Evolutionary conservation across 192 early-diverging fungal genomes (phyloP), one percentile per base, ranked within the genome.

Genomic region (Linnemannia elongata): DNA sequence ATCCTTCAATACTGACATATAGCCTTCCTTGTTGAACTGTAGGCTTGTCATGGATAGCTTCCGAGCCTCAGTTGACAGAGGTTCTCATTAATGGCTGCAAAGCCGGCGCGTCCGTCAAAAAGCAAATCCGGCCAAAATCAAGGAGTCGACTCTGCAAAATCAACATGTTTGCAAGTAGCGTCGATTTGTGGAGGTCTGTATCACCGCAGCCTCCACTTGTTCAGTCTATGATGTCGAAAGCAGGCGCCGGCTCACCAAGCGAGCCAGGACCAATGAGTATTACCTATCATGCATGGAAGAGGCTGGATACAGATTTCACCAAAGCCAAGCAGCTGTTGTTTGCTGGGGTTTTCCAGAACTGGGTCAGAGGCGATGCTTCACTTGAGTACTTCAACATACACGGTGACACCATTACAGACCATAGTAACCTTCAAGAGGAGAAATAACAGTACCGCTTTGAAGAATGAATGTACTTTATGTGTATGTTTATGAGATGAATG

Each of bases 11-110:
- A 4, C 49, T 52, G 18, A 52, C 15, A 17, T 10, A 12, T 18
- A 18, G 22, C 45, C 73, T 55, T 24, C 35, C n/a, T 68, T 33
- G 30, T 69, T 39, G 27, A n/a, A 36, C 30, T 35, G 27, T 66
- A 77, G 74, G 80, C 24, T 69, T 79, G 30, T 71, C 69, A n/a
- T 82, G 60, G 79, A 74, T 49, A 79, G 88, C 88, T 45, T 42
- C 47, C 35, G 89, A 44, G 10, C 89, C 41, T 35, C 47, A 7
- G 78, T 41, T 45, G 4, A 68, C 91, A 13, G 88, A 89, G 27
- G 93, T 92, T 7, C 81, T 93, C 12, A 86, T 92, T 9, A 89
- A 88, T 54, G 93, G 93, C 0, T 84, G 89, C 49, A 85, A 88
- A 47, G 91, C 92, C 71, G 93, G 93, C n/a, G 82, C 91, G 4